Evolutionary conservation across 257 asterid genomes (phyloP), one percentile per base, ranked within the genome.

Genomic region (Echium plantagineum): DNA sequence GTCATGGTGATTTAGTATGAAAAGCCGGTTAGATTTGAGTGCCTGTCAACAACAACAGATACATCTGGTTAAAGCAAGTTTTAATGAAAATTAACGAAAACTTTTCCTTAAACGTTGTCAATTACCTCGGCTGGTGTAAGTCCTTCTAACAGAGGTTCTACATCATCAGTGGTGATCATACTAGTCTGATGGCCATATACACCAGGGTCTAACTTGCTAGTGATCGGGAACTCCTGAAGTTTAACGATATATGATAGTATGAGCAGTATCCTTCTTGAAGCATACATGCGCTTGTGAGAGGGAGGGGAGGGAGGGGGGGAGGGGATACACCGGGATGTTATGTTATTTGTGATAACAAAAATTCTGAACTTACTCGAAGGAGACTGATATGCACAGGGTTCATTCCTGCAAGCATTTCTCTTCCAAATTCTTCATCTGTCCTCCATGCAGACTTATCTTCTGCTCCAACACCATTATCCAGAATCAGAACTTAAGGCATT

Each of bases 341-440:
- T 38, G n/a, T n/a, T n/a, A n/a, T n/a, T n/a, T 10, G 9, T 38
- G 48, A 38, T 38, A 3, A 42, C 5, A 16, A 17, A 47, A 60
- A 21, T 19, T 8, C 15, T 0, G 26, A 26, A 48, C 60, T 64
- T 70, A 70, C 75, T 46, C 64, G 70, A 66, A 70, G 75, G 62
- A 60, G 64, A 12, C 63, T 46, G 49, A 70, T 70, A 31, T 24
- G 17, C 13, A 70, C 66, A 54, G 70, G 75, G 64, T 70, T 64
- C n/a, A 70, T 51, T 70, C 75, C 75, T 0, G 75, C 75, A 24
- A 70, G 59, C 66, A 64, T 70, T 60, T 70, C 75, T 70, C 75
- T 59, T 21, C 62, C 70, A 4, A 70, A 70, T 60, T 70, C 75
- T 22, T 70, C 75, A 64, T 70, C 75, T 18, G 70, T 70, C 62